Base-by-base conservation (phyloP, 805 yeast genomes). In the Lipomyces yamanashiensis region DNA sequence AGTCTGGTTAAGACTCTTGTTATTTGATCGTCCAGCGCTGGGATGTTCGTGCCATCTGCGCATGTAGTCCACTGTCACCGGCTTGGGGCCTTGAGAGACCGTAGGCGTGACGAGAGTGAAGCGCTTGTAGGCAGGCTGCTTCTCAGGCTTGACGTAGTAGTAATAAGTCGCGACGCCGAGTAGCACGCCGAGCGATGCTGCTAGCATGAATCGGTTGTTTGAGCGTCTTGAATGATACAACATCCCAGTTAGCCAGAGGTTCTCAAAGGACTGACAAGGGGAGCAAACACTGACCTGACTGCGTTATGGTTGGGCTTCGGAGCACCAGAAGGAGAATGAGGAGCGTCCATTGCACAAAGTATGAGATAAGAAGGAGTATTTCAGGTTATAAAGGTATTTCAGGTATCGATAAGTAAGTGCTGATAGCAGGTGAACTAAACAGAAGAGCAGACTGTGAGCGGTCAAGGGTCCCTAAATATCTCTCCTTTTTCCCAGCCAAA, bases 161-260 rank as follows among this genome's bases (percentile, higher is more conserved):
- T 54, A 43, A 58, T 63, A 63, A 17, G 49, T 37, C 3, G 54
- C 63, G n/a, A 53, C 41, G 48, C 68, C 68, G 36, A 43, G 47
- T 1, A 64, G 37, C 58, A 53, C 13, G 12, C 43, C 52, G 9
- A 58, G 48, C 17, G 64, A 47, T 12, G 51, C 55, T 17, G 47
- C 47, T 43, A 58, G 49, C 58, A 64, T 49, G 48, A 64, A 58
- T 12, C 68, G 62, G 57, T 61, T 64, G 49, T 61, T 62, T 7
- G 19, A 28, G 41, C 61, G 61, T 37, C 61, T 57, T 17, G 44
- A 8, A 9, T 43, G 23, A 36, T 12, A 7, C 17, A 19, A 45
- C 52, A 48, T 49, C 19, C 40, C 48, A n/a, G 41, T 57, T 39
- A 49, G 61, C 50, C 33, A 19, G 12, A 1, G 54, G 40, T 2